These are phyloP conservation scores for Cinnamomum chago DNA, from an alignment of 164 flowering plant genomes.

Conservation along the genomic window DNA sequence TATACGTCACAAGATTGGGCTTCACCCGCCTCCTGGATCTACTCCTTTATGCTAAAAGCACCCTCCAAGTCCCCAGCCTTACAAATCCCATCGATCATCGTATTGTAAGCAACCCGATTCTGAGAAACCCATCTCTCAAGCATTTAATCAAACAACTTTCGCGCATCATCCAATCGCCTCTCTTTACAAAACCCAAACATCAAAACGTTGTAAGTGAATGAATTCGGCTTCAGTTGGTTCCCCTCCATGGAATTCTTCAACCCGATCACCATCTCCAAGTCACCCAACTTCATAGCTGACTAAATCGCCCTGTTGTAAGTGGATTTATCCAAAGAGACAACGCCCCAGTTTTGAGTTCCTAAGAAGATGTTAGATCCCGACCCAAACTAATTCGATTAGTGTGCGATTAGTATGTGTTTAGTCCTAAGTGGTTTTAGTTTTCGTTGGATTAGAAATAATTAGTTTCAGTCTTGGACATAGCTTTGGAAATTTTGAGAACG, in stretches of 20 bases:
- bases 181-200: conserved; percentile 57
- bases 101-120: conserved; percentile 47
- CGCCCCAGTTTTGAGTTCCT: conserved; percentile 26
- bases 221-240: conserved; percentile 23
- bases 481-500: too few relatives aligned
- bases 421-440: too few relatives aligned
- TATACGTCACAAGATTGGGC: conserved; percentile 50
- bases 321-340: conserved; percentile 34
- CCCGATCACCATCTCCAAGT: conserved; percentile 41
- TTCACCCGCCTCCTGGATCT: conserved; percentile 39
- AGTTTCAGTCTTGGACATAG: too few relatives aligned
- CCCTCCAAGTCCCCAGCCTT: conserved; percentile 48
- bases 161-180: conserved; percentile 42
- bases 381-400: too few relatives aligned
- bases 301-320: conserved; percentile 62
- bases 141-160: conserved; percentile 67
- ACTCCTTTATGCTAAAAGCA: conserved; percentile 37
- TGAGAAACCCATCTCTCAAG: conserved; percentile 20
- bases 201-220: conserved; percentile 64
- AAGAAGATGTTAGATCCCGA: too few relatives aligned
- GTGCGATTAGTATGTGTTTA: too few relatives aligned
- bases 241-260: conserved; percentile 40
- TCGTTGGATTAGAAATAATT: too few relatives aligned
- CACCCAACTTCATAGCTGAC: conserved; percentile 56
- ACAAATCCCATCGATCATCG: conserved; percentile 65